Percentiles rank a stretch among this genome's conserved stretches.
These are phyloP conservation scores for Hypomyces perniciosus DNA, from an alignment of 2,329 filamentous ascomycete genomes.

Conservation along the genomic window DNA sequence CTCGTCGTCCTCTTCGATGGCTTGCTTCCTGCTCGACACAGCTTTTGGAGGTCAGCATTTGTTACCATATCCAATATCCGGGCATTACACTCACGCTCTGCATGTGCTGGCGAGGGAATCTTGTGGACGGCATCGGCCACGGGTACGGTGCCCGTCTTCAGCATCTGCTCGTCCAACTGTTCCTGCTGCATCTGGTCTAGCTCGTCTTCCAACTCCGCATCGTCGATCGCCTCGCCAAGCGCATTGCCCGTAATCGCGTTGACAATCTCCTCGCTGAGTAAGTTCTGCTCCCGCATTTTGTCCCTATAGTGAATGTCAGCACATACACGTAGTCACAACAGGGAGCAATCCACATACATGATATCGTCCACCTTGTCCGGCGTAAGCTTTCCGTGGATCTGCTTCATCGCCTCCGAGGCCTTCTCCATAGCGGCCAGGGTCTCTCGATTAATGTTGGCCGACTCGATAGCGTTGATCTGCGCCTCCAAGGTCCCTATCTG, in stretches of 20 bases:
- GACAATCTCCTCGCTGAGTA: conserved; percentile 87
- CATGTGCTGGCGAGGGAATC: conserved; percentile 67
- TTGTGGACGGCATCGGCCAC: conserved; percentile 71
- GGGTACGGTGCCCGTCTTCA: conserved; percentile 79
- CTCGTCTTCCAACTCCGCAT: conserved; percentile 79
- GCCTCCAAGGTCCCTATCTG: conserved; percentile 92
- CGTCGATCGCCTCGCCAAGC: conserved; percentile 68
- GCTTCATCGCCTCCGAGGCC: conserved; percentile 83
- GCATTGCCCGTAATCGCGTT: conserved; percentile 71
- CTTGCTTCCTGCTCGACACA: conserved; percentile 33
- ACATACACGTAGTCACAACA: not conserved
- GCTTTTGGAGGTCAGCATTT: conserved; percentile 20
- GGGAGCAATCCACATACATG: conserved; percentile 60
- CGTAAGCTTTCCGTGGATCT: conserved; percentile 84
- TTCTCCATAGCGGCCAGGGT: conserved; percentile 91
- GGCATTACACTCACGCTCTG: conserved; percentile 59
- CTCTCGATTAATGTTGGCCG: conserved; percentile 97
- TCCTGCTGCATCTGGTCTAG: conserved; percentile 86
- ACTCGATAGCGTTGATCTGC: conserved; percentile 95
- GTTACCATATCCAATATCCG: not conserved
- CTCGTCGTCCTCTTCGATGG: conserved; percentile 80
- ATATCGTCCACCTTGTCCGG: conserved; percentile 92
- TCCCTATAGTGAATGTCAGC: conserved; percentile 58
- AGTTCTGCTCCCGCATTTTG: conserved; percentile 83
- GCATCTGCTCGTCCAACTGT: conserved; percentile 86